Conservation (phyloP, 2,329 filamentous ascomycete genomes). For the Chlorencoelia australis region DNA sequence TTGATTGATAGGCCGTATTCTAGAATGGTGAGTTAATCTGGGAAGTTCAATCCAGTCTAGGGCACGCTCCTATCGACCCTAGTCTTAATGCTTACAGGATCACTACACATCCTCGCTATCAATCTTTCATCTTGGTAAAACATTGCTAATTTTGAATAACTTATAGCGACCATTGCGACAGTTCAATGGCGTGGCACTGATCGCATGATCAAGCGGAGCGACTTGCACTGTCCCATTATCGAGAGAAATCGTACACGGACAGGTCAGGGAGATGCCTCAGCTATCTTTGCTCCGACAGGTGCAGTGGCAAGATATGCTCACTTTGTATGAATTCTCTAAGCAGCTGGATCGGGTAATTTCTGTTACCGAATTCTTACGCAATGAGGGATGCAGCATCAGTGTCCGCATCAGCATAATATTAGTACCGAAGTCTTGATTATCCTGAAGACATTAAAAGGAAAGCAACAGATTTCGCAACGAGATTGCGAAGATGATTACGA, state of each 20-base stretch:
- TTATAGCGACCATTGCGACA: conserved; percentile 44
- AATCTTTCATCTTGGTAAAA: no score
- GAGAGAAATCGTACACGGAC: conserved; percentile 48
- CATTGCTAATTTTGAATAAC: no score
- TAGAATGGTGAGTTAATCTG: no score
- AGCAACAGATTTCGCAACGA: conserved; percentile 41
- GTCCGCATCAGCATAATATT: conserved; percentile 24
- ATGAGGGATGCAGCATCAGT: conserved; percentile 12
- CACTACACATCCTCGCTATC: no score
- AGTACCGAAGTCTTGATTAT: no score
- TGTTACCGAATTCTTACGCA: conserved; percentile 33
- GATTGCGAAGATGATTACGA: conserved; percentile 42
- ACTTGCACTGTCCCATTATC: conserved; percentile 88
- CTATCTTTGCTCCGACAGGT: conserved; percentile 14
- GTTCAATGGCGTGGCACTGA: conserved; percentile 49
- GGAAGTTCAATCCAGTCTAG: no score
- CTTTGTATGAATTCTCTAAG: conserved; percentile 45
- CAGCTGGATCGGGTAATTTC: conserved; percentile 37
- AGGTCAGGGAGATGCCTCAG: conserved; percentile 30
- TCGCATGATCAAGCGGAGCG: conserved; percentile 50
- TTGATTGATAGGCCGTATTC: conserved; percentile 47
- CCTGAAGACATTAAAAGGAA: no score
- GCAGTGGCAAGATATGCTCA: conserved; percentile 38
- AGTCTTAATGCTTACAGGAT: no score
- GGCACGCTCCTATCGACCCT: no score